phyloP scores from a whole-genome alignment of 768 basidiomycete species.

The Suillus cothurnatus region DNA sequence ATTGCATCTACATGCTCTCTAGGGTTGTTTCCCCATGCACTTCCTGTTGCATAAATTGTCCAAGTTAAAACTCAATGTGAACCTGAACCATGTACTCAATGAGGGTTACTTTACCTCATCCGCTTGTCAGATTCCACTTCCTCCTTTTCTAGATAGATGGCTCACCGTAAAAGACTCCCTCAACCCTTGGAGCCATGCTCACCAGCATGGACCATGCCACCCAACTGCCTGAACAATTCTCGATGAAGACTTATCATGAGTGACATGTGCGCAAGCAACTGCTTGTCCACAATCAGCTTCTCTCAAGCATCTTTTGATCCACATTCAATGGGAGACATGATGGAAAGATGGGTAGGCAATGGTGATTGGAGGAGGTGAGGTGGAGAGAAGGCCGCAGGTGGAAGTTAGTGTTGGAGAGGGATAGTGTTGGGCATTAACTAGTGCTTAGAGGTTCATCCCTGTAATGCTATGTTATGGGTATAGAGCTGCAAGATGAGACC shows the following conservation, averaged over 20 bases:
- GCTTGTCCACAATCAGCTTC: background rate
- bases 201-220: background rate
- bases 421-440: slow-evolving; percentile 85
- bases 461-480: background rate
- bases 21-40: background rate
- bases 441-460: slow-evolving; percentile 96
- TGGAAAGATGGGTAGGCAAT: background rate
- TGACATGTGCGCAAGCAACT: background rate
- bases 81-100: background rate
- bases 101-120: background rate
- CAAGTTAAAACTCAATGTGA: background rate
- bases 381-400: background rate
- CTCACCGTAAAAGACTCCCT: background rate
- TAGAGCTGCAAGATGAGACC: background rate
- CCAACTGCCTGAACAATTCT: background rate
- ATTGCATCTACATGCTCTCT: background rate
- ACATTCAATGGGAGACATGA: background rate
- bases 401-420: slow-evolving; percentile 80
- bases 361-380: background rate
- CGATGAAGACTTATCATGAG: background rate
- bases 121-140: background rate
- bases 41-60: background rate
- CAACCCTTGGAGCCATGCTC: background rate
- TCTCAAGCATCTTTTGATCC: background rate
- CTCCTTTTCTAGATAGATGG: background rate